These are phyloP conservation scores for Ophiosphaerella narmari DNA, from an alignment of 2,329 filamentous ascomycete genomes.

Conservation along the genomic window DNA sequence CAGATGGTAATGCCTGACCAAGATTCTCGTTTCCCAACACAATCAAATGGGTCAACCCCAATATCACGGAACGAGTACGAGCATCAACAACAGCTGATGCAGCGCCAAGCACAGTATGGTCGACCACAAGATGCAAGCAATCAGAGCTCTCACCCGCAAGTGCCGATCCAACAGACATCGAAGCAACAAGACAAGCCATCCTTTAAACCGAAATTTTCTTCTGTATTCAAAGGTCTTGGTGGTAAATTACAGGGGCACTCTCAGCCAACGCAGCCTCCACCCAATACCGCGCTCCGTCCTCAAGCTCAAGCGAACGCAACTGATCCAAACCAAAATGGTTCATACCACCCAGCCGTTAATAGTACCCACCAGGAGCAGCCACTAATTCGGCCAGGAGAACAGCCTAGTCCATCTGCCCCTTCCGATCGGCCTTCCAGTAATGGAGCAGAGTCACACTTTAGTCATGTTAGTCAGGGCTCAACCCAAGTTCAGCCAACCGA, in stretches of 20 bases:
- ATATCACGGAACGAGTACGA: slow-evolving; percentile 34
- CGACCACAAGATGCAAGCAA: slow-evolving; percentile 50
- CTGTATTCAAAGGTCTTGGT: slow-evolving; percentile 53
- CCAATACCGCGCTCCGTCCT: slow-evolving; percentile 3
- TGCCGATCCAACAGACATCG: slow-evolving; percentile 21
- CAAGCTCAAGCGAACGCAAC: slow-evolving; percentile 1
- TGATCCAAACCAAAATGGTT: slow-evolving; percentile 20
- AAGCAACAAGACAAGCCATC: slow-evolving; percentile 31
- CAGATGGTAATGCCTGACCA: slow-evolving; percentile 14
- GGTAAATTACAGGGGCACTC: slow-evolving; percentile 24
- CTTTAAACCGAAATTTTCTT: slow-evolving; percentile 32
- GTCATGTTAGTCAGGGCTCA: slow-evolving; percentile 36
- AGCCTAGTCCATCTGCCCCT: slow-evolving; percentile 12
- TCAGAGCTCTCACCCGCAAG: slow-evolving; percentile 43
- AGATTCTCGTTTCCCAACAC: slow-evolving; percentile 19
- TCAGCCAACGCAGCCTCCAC: slow-evolving; percentile 9
- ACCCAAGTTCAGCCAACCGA: slow-evolving; percentile 34
- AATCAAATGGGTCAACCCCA: slow-evolving; percentile 8
- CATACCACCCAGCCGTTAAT: slow-evolving; percentile 31
- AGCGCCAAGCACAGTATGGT: slow-evolving; percentile 42
- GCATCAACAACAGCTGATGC: slow-evolving; percentile 38
- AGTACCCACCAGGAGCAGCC: slow-evolving; percentile 25
- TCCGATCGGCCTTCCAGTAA: slow-evolving; percentile 28
- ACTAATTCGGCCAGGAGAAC: slow-evolving; percentile 19
- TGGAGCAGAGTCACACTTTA: slow-evolving; percentile 36